Conservation (phyloP, 805 yeast genomes). For the Candida suzukii region DNA sequence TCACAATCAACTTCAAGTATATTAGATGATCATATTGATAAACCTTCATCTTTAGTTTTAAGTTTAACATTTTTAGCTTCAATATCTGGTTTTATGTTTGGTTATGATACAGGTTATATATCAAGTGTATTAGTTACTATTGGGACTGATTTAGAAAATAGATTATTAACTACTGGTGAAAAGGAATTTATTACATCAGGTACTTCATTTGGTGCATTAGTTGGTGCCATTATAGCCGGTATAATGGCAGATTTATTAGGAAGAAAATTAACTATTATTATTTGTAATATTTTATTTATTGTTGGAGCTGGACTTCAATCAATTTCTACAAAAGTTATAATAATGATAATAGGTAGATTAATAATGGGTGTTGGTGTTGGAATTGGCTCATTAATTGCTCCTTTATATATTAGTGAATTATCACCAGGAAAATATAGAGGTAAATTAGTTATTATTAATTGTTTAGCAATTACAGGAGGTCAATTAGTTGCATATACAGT, state of each 20-base stretch:
- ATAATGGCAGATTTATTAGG: conserved; percentile 41
- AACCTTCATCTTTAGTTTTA: conserved; percentile 34
- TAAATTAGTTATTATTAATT: conserved; percentile 43
- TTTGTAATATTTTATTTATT: conserved; percentile 40
- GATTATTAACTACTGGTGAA: conserved; percentile 33
- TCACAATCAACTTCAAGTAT: conserved; percentile 7
- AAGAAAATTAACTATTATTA: conserved; percentile 36
- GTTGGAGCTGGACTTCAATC: conserved; percentile 43
- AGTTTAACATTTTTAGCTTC: conserved; percentile 43
- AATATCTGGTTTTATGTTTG: conserved; percentile 54
- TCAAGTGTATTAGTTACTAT: conserved; percentile 48
- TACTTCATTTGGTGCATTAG: conserved; percentile 48
- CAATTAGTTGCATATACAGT: conserved; percentile 46
- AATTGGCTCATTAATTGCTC: conserved; percentile 46
- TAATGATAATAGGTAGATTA: conserved; percentile 47
- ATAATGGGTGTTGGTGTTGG: conserved; percentile 52
- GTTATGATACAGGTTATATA: conserved; percentile 55
- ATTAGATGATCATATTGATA: conserved; percentile 10
- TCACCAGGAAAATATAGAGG: conserved; percentile 49
- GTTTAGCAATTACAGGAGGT: conserved; percentile 50
- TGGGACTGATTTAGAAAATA: conserved; percentile 37
- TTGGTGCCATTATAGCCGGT: conserved; percentile 45
- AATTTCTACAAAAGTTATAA: conserved; percentile 34
- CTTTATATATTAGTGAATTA: conserved; percentile 45
- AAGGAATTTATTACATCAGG: conserved; percentile 48